Evolutionary conservation across 306 rosid species (phyloP), one percentile per base, ranked within the genome.

Genomic region (Trifolium subterraneum): DNA sequence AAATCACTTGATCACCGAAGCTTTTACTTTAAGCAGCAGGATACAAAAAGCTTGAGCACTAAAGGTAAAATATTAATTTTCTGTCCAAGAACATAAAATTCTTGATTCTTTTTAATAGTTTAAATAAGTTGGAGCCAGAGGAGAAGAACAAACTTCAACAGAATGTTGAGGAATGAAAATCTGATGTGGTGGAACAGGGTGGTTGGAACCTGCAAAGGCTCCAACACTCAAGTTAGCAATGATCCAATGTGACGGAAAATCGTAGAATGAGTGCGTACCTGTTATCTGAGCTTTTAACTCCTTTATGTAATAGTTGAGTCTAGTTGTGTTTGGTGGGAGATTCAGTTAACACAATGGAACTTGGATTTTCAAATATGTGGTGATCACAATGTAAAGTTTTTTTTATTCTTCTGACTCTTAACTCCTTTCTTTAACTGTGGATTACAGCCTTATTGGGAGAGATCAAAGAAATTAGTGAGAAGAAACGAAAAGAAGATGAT

Each of bases 21-120:
- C 83, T 95, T 95, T 84, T 95, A 95, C 89, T 95, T 95, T 84
- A 95, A 92, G 89, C 99, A 95, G 71, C 98, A 95, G 68, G 99
- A 95, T 80, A 76, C 90, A 27, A 95, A 95, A 77, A 92, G 92
- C 89, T 85, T 88, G 87, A 92, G 99, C 78, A 82, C 96, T 44
- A 95, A 95, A 87, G 99, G 99, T 95, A 84, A 77, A 44, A 16
- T 42, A 71, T 71, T 48, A n/a, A 18, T 61, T 69, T 64, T 0
- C 78, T 18, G 44, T 60, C 58, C 31, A 52, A 66, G 39, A 45
- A 64, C 56, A 42, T 68, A 58, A 61, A 35, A 60, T 76, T 70
- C 23, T 55, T 76, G 19, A 54, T 19, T 16, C 41, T 54, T 35
- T 64, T 62, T 25, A 11, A 25, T 27, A 51, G 8, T 70, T 78